Evolutionary conservation across 257 asterid genomes (phyloP), one percentile per base, ranked within the genome.

Genomic region (Forsythia viridissima): DNA sequence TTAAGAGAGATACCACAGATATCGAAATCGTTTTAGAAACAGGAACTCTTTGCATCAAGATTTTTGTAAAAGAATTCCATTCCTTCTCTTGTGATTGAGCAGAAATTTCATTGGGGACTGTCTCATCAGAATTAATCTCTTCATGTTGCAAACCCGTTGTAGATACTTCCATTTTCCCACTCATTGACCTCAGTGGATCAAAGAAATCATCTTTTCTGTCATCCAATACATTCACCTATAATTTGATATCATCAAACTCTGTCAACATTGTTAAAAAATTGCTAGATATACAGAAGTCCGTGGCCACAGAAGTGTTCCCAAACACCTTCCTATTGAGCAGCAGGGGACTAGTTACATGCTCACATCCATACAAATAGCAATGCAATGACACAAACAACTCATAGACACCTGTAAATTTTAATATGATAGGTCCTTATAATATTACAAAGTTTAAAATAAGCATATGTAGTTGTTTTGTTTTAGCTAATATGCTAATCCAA

Each of bases 41-140:
- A 12, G 96, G 92, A 85, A 90, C 92, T 15, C 87, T 87, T 57
- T 90, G 96, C 91, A 90, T 83, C 89, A 93, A 85, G 44, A 89
- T 80, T 80, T 84, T 92, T 88, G 88, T 93, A 68, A 85, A 90
- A 76, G 86, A 87, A 73, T 73, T 80, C 97, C 97, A 92, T 82
- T 89, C 96, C 89, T 84, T 91, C 71, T 76, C 81, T 79, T 79
- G 81, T 74, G 74, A 65, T 10, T 78, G 85, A 81, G 79, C 72
- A 43, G 84, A 8, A 61, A 72, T 71, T 37, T 84, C 88, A 30
- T 43, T 70, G 13, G 78, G 51, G 13, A 78, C 37, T 43, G 55
- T 84, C 41, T 48, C 78, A 74, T 81, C 83, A 13, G 82, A 77
- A 79, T 77, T 43, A 61, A 42, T 61, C 77, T 40, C 87, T 84